Evolutionary conservation across 495 filamentous ascomycete genomes (phyloP).

Genomic region (Penicillium cataractarum): DNA sequence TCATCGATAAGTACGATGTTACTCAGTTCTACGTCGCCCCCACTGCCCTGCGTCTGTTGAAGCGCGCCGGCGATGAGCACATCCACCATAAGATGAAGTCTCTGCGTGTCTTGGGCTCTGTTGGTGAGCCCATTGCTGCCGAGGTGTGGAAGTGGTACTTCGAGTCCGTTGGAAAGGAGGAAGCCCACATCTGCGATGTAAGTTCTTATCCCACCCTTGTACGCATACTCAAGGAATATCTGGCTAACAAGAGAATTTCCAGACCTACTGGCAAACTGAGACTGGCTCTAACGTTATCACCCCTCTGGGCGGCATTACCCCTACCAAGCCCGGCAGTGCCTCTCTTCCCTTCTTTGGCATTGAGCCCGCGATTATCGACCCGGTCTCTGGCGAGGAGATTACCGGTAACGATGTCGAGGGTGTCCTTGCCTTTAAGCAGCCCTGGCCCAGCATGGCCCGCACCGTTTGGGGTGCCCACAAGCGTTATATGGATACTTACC

Average conservation of each 20-base stretch:
- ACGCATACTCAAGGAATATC: not conserved
- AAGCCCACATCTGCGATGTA: slow-evolving; percentile 93
- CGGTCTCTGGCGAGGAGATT: slow-evolving; percentile 91
- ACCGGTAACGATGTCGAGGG: slow-evolving; percentile 97
- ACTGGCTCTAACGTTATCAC: slow-evolving; percentile 88
- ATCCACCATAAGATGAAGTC: slow-evolving; percentile 87
- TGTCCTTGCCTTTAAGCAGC: slow-evolving; percentile 95
- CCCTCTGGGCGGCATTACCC: slow-evolving; percentile 59
- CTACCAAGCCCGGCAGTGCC: slow-evolving; percentile 60
- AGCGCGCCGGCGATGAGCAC: slow-evolving; percentile 91
- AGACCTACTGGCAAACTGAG: slow-evolving; percentile 99
- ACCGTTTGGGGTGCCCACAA: slow-evolving; percentile 98
- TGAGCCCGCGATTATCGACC: slow-evolving; percentile 97
- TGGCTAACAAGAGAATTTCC: slow-evolving; percentile 1
- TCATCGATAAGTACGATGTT: slow-evolving; percentile 91
- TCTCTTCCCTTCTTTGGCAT: slow-evolving; percentile 89
- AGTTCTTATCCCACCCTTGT: slow-evolving; percentile 40
- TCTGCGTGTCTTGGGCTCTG: slow-evolving; percentile 89
- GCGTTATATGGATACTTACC: slow-evolving; percentile 97
- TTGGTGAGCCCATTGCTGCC: slow-evolving; percentile 96
- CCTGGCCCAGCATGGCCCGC: slow-evolving; percentile 98
- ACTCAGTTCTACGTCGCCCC: slow-evolving; percentile 99
- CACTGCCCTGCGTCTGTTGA: slow-evolving; percentile 88
- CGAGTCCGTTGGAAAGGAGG: slow-evolving; percentile 90
- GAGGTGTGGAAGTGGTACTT: slow-evolving; percentile 99